Base-by-base conservation (phyloP, 2,329 filamentous ascomycete species). In the Monosporascus cannonballus region DNA sequence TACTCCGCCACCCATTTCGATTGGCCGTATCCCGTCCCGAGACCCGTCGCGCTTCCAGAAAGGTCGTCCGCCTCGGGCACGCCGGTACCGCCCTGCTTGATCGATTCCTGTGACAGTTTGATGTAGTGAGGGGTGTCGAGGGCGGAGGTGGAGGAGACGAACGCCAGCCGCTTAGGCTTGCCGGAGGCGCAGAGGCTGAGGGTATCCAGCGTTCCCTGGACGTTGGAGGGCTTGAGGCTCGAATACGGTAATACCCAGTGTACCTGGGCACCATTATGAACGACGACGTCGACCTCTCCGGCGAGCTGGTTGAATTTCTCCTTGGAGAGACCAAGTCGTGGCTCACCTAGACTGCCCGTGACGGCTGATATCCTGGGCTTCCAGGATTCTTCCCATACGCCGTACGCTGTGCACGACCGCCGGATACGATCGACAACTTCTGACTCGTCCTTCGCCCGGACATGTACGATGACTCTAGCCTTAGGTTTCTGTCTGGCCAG, bases 231-330 rank as follows among this genome's bases (percentile, higher is more conserved):
- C 55, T 79, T 80, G 30, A 89, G 74, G 46, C 79, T 80, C 8
- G 78, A 77, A 67, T 89, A 89, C 6, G 80, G 81, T 57, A 84
- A 77, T 9, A 89, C 79, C 85, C 85, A 89, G 61, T 88, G 83
- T 3, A 79, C 76, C 45, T 76, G 72, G 17, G 84, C 84, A 47
- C 86, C 86, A 59, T 89, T 89, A 71, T 89, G 80, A 15, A 44
- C 74, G 62, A 88, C 84, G 2, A 84, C 80, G 41, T 80, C 20
- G 41, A 44, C 41, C 9, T n/a, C n/a, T 15, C 7, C 41, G 22
- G n/a, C 41, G 4, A 44, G 41, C 8, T 14, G n/a, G 18, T 15
- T 24, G 20, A 24, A 24, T 24, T 20, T 44, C 2, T 44, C 41
- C n/a, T 44, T 11, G n/a, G 20, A 44, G 14, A 44, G 22, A 15